Percentiles rank a stretch among this genome's conserved stretches.
Conservation (phyloP, 2,329 filamentous ascomycete genomes). For the Fusarium equiseti region DNA sequence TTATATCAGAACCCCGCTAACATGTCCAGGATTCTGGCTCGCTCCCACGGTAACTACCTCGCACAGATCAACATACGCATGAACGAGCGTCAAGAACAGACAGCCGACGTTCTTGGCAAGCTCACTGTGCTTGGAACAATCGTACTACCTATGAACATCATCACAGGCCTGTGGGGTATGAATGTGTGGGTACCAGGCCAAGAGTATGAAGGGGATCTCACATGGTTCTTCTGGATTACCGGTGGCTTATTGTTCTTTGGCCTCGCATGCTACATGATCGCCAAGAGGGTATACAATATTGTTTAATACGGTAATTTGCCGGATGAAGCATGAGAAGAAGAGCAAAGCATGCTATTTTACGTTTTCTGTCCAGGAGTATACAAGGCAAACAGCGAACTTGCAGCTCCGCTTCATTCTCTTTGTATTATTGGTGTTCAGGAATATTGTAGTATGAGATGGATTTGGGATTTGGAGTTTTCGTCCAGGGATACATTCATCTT, state of each 20-base stretch:
- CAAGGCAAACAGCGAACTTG: constrained; percentile 29
- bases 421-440: constrained; percentile 5
- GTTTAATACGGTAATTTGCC: constrained; percentile 60
- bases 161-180: constrained; percentile 99
- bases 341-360: constrained; percentile 8
- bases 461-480: constrained; percentile 1
- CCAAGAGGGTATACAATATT: constrained; percentile 86
- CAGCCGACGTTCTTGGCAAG: constrained; percentile 92
- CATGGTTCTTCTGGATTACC: constrained; percentile 82
- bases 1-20: constrained; percentile 11
- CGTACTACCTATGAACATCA: constrained; percentile 98
- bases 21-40: constrained; percentile 78
- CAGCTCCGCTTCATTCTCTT: constrained; percentile 3
- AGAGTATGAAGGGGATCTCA: constrained; percentile 78
- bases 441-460: not conserved
- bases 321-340: not conserved
- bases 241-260: constrained; percentile 83
- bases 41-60: constrained; percentile 97
- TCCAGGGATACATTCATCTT: constrained; percentile 22
- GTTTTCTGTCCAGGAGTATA: not conserved
- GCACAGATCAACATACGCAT: constrained; percentile 99
- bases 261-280: constrained; percentile 80
- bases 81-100: constrained; percentile 97
- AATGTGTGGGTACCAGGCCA: constrained; percentile 97
- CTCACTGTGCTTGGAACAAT: constrained; percentile 97